These are phyloP conservation scores for Dendrothele bispora DNA, from an alignment of 768 basidiomycete species.

Conservation along the genomic window DNA sequence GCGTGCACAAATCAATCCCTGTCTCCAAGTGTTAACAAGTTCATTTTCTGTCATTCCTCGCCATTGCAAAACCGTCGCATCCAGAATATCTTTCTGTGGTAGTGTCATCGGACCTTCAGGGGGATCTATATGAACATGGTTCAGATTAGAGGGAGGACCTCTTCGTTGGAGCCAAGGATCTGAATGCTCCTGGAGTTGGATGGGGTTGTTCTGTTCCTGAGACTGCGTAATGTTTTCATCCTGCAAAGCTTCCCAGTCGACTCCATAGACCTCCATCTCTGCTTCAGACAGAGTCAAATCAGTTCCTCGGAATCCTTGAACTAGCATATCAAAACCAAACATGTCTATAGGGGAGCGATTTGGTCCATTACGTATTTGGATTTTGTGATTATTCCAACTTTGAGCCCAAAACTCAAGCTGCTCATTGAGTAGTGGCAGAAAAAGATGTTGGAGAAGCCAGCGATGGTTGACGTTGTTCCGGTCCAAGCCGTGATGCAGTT, in stretches of 20 bases:
- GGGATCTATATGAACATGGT: neutral
- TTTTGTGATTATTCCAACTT: constrained; percentile 30
- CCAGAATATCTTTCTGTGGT: neutral
- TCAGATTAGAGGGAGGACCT: constrained; percentile 2
- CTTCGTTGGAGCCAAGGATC: neutral
- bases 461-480: constrained; percentile 23
- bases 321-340: constrained; percentile 17
- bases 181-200: neutral
- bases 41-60: too few species aligned
- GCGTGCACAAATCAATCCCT: too few species aligned
- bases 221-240: constrained; percentile 35
- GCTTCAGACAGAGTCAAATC: constrained; percentile 10
- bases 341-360: constrained; percentile 15
- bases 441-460: constrained; percentile 36
- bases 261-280: constrained; percentile 22
- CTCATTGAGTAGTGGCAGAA: constrained; percentile 24
- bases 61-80: too few species aligned
- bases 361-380: constrained; percentile 9
- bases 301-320: constrained; percentile 15
- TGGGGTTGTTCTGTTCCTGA: constrained; percentile 34
- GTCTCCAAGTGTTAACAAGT: too few species aligned
- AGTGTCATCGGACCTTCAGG: neutral
- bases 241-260: constrained; percentile 27
- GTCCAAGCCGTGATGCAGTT: constrained; percentile 24
- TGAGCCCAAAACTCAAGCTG: constrained; percentile 24